Conservation (phyloP, 2,329 filamentous ascomycete species). For the Coleophoma cylindrospora region DNA sequence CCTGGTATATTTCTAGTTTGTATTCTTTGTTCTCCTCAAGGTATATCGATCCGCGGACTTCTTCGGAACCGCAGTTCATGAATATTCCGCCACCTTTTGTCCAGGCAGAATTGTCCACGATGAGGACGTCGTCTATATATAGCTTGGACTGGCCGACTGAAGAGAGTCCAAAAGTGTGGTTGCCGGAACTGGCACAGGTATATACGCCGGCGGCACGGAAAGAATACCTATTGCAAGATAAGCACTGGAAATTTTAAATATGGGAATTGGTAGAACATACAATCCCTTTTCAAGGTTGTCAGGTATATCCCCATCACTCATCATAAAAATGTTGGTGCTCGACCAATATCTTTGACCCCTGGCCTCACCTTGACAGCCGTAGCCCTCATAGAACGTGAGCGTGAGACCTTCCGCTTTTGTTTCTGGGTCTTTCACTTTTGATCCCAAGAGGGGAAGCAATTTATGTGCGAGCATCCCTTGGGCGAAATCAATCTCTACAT, state of each 20-base stretch:
- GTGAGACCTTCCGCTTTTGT: slow-evolving; percentile 54
- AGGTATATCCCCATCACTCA: no score
- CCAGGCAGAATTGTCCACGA: slow-evolving; percentile 23
- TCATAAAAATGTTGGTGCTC: no score
- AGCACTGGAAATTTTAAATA: slow-evolving; percentile 41
- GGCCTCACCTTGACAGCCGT: slow-evolving; percentile 38
- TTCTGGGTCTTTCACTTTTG: slow-evolving; percentile 39
- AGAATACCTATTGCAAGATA: slow-evolving; percentile 27
- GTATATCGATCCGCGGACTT: slow-evolving; percentile 15
- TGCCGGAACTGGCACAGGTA: slow-evolving; percentile 7
- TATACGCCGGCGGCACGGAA: slow-evolving; percentile 23
- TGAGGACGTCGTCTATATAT: slow-evolving; percentile 22
- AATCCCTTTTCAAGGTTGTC: slow-evolving; percentile 20
- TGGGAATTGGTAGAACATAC: slow-evolving; percentile 36
- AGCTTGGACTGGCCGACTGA: slow-evolving; percentile 20
- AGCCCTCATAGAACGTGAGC: slow-evolving; percentile 54
- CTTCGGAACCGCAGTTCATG: slow-evolving; percentile 25
- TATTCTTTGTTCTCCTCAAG: slow-evolving; percentile 8
- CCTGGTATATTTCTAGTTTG: slow-evolving; percentile 25
- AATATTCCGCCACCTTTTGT: slow-evolving; percentile 29
- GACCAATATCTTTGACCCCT: slow-evolving; percentile 40
- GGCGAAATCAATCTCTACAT: no score
- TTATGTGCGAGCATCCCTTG: slow-evolving; percentile 35
- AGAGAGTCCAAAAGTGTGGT: slow-evolving; percentile 15
- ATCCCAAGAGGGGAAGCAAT: slow-evolving; percentile 51